These are phyloP conservation scores for Brassica incana DNA, from an alignment of 345 rosid genomes.

Conservation along the genomic window DNA sequence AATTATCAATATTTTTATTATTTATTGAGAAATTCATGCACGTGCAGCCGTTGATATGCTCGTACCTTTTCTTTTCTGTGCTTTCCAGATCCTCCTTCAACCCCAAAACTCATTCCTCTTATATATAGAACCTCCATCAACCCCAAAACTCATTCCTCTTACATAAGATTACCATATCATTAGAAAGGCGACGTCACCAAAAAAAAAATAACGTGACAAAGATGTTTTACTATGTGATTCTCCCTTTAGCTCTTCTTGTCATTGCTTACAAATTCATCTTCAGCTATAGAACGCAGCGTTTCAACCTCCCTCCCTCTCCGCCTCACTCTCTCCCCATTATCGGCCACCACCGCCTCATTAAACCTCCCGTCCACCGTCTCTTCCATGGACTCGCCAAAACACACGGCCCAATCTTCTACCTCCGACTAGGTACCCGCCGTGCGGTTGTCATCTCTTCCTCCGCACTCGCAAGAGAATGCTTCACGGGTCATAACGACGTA, in stretches of 20 bases:
- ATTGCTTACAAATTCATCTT: constrained; percentile 28
- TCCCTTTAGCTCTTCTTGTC: constrained; percentile 19
- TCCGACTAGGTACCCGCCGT: constrained; percentile 40
- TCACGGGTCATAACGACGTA: constrained; percentile 51
- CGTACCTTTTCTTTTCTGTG: neutral
- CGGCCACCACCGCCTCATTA: constrained; percentile 55
- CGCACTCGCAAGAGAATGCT: constrained; percentile 47
- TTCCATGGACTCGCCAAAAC: constrained; percentile 30
- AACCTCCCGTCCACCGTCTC: constrained; percentile 40
- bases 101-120: neutral
- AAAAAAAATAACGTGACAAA: neutral
- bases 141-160: neutral
- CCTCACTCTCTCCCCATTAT: constrained; percentile 49
- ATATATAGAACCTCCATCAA: neutral
- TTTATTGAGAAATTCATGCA: no score
- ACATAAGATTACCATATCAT: neutral
- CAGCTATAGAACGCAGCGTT: constrained; percentile 1
- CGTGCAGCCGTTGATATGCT: no score
- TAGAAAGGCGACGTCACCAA: no score
- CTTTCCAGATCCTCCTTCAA: neutral
- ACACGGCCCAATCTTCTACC: constrained; percentile 48
- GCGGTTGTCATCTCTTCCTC: constrained; percentile 51
- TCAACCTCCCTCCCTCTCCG: constrained; percentile 44
- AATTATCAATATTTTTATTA: no score
- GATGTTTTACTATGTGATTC: constrained; percentile 29